Percentiles rank a stretch among this genome's conserved stretches.
Evolutionary conservation across 2,329 filamentous ascomycete genomes (phyloP).

Genomic region (Sporothrix globosa): DNA sequence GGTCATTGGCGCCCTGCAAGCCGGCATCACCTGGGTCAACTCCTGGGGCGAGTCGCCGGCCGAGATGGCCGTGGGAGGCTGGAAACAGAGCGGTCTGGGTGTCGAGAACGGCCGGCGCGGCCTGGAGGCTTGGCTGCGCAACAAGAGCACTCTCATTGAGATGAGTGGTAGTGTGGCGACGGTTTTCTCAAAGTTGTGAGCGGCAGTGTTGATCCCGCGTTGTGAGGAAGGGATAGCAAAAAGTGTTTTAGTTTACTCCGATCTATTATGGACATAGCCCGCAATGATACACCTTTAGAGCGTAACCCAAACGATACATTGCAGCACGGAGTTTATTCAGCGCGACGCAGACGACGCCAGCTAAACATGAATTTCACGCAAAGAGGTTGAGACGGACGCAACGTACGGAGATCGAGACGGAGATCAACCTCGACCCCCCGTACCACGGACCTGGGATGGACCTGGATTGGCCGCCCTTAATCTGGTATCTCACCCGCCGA

Average conservation of each 20-base stretch:
- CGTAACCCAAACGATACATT: not conserved
- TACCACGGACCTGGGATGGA: not conserved
- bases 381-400: not conserved
- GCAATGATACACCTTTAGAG: constrained; percentile 22
- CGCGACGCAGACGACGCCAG: not conserved
- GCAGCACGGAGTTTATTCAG: not conserved
- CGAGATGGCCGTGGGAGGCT: constrained; percentile 90
- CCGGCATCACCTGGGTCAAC: constrained; percentile 90
- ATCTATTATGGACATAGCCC: constrained; percentile 8
- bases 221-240: not conserved
- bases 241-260: not conserved
- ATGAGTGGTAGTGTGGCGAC: constrained; percentile 71
- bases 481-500: not conserved
- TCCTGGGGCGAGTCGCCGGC: constrained; percentile 91
- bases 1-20: constrained; percentile 71
- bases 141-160: constrained; percentile 87
- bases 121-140: constrained; percentile 79
- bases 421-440: not conserved
- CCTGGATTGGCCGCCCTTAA: too few species aligned
- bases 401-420: not conserved
- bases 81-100: constrained; percentile 87
- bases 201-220: too few species aligned
- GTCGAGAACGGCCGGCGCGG: constrained; percentile 84
- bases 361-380: not conserved
- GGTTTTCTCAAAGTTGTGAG: constrained; percentile 71